Evolutionary conservation across 768 basidiomycete species (phyloP), one percentile per base, ranked within the genome.

Genomic region (Psilocybe subaeruginosa): DNA sequence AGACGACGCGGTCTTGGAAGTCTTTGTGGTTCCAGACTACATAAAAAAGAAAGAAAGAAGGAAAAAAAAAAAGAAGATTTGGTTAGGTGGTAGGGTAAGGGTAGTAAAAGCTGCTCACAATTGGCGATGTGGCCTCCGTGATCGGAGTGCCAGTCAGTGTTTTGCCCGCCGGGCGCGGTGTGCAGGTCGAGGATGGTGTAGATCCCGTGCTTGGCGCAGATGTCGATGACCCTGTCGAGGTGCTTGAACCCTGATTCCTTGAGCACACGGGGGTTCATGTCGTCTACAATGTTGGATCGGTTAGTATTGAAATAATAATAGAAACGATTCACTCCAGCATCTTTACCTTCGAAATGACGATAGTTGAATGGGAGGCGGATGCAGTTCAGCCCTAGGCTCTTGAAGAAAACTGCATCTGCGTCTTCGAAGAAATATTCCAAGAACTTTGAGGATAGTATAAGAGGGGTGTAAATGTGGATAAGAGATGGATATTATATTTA

Each of bases 121-220:
- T 85, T 85, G 53, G 88, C 85, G 31, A 88, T 81, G 69, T 89
- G 88, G 11, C 83, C 81, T 14, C 88, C 89, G 16, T 85, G 80
- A 70, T 93, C 91, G 17, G 82, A 79, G 72, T 94, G 93, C 92
- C 93, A 94, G 73, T 87, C 92, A 23, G 81, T 82, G 72, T 90
- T 89, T 73, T 90, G 89, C 2, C 89, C 88, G 43, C 88, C 89
- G 6, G 89, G 86, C 0, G 87, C 86, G 43, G 91, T 82, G 72
- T 95, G 93, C 46, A 93, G 77, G 69, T 95, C 93, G 57, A 94
- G 81, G 68, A 93, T 87, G 63, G 91, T 90, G 78, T 88, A 90
- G 60, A 93, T 91, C 33, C 87, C 89, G 60, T 92, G 82, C 62
- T 84, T 79, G 16, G 90, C 88, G 69, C 93, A 94, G 29, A 88